Conservation (phyloP, 192 early-diverging fungal species). For the Diversispora eburnea region DNA sequence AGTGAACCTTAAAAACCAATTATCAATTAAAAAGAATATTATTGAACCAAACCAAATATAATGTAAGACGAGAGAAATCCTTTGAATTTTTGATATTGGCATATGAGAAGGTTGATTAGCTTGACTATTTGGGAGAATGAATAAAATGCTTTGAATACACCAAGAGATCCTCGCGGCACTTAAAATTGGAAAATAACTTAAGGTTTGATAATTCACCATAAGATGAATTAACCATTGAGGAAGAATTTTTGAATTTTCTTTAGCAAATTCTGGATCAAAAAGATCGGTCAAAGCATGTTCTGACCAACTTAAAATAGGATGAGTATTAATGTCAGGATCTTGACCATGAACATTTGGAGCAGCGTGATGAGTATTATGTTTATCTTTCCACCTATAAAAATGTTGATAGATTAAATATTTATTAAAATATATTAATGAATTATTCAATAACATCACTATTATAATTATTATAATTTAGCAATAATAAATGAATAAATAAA, state of each 20-base stretch:
- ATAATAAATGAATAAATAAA: too few species aligned
- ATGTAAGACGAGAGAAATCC: slow-evolving; percentile 56
- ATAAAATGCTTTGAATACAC: slow-evolving; percentile 63
- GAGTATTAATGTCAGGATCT: slow-evolving; percentile 84
- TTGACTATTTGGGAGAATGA: slow-evolving; percentile 45
- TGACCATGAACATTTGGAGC: slow-evolving; percentile 73
- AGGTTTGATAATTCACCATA: slow-evolving; percentile 58
- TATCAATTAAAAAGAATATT: slow-evolving; percentile 43
- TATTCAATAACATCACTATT: too few species aligned
- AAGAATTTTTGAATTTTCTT: slow-evolving; percentile 44
- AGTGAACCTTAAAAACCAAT: slow-evolving; percentile 36
- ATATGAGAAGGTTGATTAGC: slow-evolving; percentile 40
- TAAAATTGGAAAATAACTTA: slow-evolving; percentile 70
- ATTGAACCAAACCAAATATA: slow-evolving; percentile 64
- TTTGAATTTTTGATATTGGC: slow-evolving; percentile 48
- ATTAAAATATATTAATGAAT: not conserved
- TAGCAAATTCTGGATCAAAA: slow-evolving; percentile 45
- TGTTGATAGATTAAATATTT: not conserved
- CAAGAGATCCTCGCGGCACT: slow-evolving; percentile 74
- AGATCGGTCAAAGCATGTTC: slow-evolving; percentile 55
- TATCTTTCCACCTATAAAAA: slow-evolving; percentile 72
- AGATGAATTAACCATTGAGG: slow-evolving; percentile 50
- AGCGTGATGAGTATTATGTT: slow-evolving; percentile 85
- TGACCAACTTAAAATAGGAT: slow-evolving; percentile 76
- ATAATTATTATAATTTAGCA: not conserved